Conservation (phyloP, 306 rosid genomes). For the Castanea sativa region DNA sequence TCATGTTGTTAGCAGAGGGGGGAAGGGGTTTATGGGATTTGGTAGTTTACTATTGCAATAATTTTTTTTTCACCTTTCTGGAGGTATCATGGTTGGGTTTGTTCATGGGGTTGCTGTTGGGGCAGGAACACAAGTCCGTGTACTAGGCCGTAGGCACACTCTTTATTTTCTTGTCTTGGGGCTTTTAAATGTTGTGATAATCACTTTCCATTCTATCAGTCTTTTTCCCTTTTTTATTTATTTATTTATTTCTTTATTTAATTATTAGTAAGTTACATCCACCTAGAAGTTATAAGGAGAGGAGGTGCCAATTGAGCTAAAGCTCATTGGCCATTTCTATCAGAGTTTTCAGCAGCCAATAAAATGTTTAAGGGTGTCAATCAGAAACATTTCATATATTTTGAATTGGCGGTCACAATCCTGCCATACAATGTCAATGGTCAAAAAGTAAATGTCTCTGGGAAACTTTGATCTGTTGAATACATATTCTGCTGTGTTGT, state of each 20-base stretch:
- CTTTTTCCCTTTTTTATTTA: too few relatives aligned
- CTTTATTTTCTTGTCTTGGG: neutral
- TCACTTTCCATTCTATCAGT: too few relatives aligned
- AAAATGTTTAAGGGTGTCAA: neutral
- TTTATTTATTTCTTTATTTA: too few relatives aligned
- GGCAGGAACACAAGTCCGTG: neutral
- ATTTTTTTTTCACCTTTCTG: neutral
- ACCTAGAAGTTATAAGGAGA: too few relatives aligned
- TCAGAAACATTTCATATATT: neutral
- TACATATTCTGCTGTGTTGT: neutral
- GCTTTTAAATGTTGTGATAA: neutral
- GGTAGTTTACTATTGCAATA: neutral
- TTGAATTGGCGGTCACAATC: neutral
- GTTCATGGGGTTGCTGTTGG: neutral
- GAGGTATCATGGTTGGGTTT: neutral
- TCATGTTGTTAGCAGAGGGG: neutral
- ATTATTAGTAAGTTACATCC: too few relatives aligned
- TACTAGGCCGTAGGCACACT: neutral
- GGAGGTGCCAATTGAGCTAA: too few relatives aligned
- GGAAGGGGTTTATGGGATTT: neutral
- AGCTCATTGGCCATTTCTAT: neutral
- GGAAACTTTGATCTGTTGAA: neutral
- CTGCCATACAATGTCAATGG: neutral
- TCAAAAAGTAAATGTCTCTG: neutral
- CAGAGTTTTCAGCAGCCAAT: neutral